phyloP scores from a whole-genome alignment of 768 basidiomycete genomes.

The Russula virescens region DNA sequence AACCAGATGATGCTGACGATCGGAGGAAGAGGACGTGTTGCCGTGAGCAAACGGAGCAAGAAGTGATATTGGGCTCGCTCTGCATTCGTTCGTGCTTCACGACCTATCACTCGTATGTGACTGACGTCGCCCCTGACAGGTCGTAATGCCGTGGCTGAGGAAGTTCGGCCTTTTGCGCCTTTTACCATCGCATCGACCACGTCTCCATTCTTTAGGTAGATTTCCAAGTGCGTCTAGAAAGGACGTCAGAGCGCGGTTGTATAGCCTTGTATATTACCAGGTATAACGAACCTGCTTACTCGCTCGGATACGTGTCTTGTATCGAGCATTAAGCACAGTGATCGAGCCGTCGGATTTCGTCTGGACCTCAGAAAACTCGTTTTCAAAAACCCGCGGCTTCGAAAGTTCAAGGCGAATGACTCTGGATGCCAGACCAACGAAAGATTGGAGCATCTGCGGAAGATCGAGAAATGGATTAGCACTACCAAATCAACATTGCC shows the following conservation, averaged over 20 bases:
- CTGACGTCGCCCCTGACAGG: background rate
- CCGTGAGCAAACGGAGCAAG: background rate
- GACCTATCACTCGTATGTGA: conserved; percentile 13
- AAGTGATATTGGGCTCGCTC: conserved; percentile 11
- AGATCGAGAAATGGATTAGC: background rate
- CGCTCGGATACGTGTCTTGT: conserved; percentile 12
- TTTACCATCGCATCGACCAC: background rate
- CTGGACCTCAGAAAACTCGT: conserved; percentile 2
- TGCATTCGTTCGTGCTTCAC: conserved; percentile 12
- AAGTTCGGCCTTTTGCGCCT: background rate
- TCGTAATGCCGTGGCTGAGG: background rate
- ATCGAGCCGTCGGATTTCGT: background rate
- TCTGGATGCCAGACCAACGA: background rate
- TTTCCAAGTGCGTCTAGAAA: conserved; percentile 4
- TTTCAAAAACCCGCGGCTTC: conserved; percentile 3
- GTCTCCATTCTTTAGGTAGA: background rate
- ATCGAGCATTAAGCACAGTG: conserved; percentile 6
- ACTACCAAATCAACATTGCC: background rate
- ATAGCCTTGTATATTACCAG: too few species aligned
- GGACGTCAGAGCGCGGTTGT: background rate
- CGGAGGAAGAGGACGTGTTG: background rate
- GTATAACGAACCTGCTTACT: conserved; percentile 1
- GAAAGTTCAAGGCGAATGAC: background rate
- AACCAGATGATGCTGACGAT: conserved; percentile 16
- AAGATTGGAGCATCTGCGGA: background rate